These are phyloP conservation scores for Polymyxa betae DNA, from an alignment of 208 protist genomes.

Conservation along the genomic window DNA sequence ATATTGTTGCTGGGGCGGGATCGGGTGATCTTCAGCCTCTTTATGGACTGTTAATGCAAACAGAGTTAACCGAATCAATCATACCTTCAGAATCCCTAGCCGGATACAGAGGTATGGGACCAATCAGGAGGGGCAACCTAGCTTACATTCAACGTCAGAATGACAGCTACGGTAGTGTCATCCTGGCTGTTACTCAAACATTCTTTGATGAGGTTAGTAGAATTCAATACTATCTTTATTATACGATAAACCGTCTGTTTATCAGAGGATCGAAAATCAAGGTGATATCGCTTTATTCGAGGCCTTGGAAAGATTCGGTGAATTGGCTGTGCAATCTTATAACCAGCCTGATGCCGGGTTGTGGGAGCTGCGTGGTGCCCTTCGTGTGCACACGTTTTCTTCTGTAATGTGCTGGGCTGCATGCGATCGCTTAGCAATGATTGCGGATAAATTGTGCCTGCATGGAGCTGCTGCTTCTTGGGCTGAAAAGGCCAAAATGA, in stretches of 20 bases:
- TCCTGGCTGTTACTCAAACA: slow-evolving; percentile 69
- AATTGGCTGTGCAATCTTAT: slow-evolving; percentile 64
- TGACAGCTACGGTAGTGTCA: slow-evolving; percentile 69
- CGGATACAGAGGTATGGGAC: slow-evolving; percentile 70
- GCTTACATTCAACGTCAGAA: slow-evolving; percentile 59
- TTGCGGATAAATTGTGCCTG: slow-evolving; percentile 64
- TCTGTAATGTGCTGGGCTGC: slow-evolving; percentile 71
- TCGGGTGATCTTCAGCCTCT: slow-evolving; percentile 66
- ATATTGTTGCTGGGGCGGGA: slow-evolving; percentile 67
- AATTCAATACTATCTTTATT: too few species aligned
- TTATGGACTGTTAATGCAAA: slow-evolving; percentile 72
- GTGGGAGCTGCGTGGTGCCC: slow-evolving; percentile 59
- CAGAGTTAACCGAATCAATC: slow-evolving; percentile 66
- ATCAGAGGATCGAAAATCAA: slow-evolving; percentile 68
- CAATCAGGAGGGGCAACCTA: slow-evolving; percentile 69
- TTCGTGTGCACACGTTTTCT: slow-evolving; percentile 62
- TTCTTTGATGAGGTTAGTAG: slow-evolving; percentile 76
- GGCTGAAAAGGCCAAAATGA: slow-evolving; percentile 62
- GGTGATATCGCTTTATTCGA: slow-evolving; percentile 66
- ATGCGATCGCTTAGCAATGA: slow-evolving; percentile 70
- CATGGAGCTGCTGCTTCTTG: slow-evolving; percentile 65
- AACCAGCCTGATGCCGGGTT: slow-evolving; percentile 67
- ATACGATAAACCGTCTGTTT: too few species aligned
- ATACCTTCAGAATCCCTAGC: slow-evolving; percentile 64
- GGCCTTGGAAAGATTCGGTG: slow-evolving; percentile 60